Conservation (phyloP, 192 early-diverging fungal species). For the Coemansia aciculifera region DNA sequence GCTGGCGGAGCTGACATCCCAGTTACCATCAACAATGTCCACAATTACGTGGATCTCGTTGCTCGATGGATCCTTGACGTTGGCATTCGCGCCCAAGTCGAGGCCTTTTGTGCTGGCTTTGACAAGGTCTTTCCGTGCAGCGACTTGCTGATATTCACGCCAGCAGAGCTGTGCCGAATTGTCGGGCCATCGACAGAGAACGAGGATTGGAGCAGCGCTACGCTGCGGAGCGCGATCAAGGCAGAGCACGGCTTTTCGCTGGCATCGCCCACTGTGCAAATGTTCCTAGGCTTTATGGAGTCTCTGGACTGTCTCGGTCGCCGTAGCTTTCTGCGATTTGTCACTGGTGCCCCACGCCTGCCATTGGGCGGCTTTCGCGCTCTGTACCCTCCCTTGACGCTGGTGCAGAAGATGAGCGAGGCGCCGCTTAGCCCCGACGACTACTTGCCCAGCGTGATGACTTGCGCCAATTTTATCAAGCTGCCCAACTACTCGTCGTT, state of each 20-base stretch:
- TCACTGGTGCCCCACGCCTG: constrained; percentile 85
- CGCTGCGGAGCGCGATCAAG: constrained; percentile 70
- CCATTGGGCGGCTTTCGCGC: constrained; percentile 89
- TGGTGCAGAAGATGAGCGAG: constrained; percentile 78
- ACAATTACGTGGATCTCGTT: constrained; percentile 70
- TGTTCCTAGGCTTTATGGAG: constrained; percentile 70
- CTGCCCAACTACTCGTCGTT: constrained; percentile 78
- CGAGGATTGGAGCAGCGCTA: constrained; percentile 77
- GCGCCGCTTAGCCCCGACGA: constrained; percentile 68
- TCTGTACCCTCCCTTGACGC: constrained; percentile 79
- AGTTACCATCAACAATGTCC: constrained; percentile 82
- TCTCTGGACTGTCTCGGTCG: constrained; percentile 62
- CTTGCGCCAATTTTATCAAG: constrained; percentile 93
- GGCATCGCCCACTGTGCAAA: constrained; percentile 66
- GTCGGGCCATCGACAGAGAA: constrained; percentile 61
- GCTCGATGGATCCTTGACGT: constrained; percentile 63
- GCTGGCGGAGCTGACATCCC: constrained; percentile 61
- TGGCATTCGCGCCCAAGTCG: constrained; percentile 69
- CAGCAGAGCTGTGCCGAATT: constrained; percentile 69
- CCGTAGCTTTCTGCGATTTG: constrained; percentile 81
- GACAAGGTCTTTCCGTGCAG: constrained; percentile 73
- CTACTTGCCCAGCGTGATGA: constrained; percentile 93
- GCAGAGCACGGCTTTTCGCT: constrained; percentile 83
- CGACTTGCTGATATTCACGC: constrained; percentile 68
- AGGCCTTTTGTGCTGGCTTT: constrained; percentile 83